Evolutionary conservation across 2,329 filamentous ascomycete genomes (phyloP).

Genomic region (Stagonosporopsis vannaccii): DNA sequence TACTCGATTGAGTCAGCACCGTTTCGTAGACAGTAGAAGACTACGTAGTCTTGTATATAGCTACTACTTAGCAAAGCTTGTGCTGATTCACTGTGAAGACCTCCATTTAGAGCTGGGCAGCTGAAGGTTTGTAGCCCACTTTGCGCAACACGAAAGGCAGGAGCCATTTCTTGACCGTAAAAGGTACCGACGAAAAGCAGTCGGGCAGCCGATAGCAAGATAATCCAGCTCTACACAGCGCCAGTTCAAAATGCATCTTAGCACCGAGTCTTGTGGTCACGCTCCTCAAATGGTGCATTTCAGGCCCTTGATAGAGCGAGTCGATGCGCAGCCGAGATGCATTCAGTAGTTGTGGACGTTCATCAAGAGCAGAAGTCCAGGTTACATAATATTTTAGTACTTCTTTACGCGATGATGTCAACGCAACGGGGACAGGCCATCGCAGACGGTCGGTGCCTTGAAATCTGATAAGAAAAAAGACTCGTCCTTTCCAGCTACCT

Average conservation of each 20-base stretch:
- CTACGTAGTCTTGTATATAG: background rate
- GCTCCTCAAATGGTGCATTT: too few relatives aligned
- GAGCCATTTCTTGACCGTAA: too few relatives aligned
- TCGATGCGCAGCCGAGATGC: background rate
- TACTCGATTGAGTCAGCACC: background rate
- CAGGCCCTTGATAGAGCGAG: too few relatives aligned
- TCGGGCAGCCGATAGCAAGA: too few relatives aligned
- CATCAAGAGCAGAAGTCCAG: background rate
- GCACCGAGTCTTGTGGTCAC: too few relatives aligned
- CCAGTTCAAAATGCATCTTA: too few relatives aligned
- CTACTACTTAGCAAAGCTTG: background rate
- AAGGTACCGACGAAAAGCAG: too few relatives aligned
- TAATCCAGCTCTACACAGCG: too few relatives aligned
- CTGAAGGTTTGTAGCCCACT: too few relatives aligned
- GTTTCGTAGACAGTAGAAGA: background rate
- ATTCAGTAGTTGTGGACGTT: background rate
- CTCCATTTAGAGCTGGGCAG: too few relatives aligned
- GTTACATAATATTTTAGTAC: background rate
- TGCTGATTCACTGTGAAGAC: background rate
- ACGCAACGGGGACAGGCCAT: background rate
- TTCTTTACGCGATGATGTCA: background rate
- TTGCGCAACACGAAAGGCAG: too few relatives aligned
- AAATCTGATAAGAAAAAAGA: background rate
- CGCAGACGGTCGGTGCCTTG: background rate
- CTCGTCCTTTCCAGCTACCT: background rate